phyloP scores from a whole-genome alignment of 352 stramenopile genomes.

The Blastocystis sp. region DNA sequence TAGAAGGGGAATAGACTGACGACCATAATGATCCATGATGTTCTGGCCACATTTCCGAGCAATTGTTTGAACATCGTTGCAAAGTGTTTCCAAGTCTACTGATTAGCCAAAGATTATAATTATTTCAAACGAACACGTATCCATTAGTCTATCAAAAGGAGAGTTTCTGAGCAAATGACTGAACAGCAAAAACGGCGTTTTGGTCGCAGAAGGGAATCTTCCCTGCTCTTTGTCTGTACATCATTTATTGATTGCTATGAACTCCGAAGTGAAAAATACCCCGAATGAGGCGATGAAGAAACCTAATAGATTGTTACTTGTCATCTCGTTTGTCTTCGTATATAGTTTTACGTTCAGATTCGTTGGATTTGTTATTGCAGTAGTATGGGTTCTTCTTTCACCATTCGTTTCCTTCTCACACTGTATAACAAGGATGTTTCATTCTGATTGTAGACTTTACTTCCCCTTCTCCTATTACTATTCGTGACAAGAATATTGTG shows the following conservation, averaged over 20 bases:
- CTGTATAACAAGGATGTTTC: background rate
- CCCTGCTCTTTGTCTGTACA: background rate
- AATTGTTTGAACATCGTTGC: conserved; percentile 58
- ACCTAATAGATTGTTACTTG: background rate
- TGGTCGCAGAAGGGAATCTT: conserved; percentile 21
- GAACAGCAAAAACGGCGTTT: background rate
- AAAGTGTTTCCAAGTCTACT: conserved; percentile 57
- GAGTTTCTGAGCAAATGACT: background rate
- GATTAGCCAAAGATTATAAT: background rate
- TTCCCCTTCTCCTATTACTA: background rate
- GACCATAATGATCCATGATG: conserved; percentile 44
- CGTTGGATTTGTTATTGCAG: background rate
- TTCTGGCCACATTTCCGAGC: conserved; percentile 61
- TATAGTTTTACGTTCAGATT: background rate
- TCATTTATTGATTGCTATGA: background rate
- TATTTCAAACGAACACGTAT: background rate
- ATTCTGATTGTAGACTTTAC: background rate
- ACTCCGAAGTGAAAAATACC: background rate
- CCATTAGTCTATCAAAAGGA: background rate
- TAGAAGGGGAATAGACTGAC: background rate
- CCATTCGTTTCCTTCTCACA: conserved; percentile 19
- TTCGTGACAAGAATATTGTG: conserved; percentile 38
- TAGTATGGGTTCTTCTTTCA: background rate
- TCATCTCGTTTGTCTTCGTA: background rate
- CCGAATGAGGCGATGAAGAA: background rate